A percentile compares a stretch with the other conserved stretches of the same genome.
These are phyloP conservation scores for Boechera divaricarpa DNA, from an alignment of 345 rosid species.

Conservation along the genomic window DNA sequence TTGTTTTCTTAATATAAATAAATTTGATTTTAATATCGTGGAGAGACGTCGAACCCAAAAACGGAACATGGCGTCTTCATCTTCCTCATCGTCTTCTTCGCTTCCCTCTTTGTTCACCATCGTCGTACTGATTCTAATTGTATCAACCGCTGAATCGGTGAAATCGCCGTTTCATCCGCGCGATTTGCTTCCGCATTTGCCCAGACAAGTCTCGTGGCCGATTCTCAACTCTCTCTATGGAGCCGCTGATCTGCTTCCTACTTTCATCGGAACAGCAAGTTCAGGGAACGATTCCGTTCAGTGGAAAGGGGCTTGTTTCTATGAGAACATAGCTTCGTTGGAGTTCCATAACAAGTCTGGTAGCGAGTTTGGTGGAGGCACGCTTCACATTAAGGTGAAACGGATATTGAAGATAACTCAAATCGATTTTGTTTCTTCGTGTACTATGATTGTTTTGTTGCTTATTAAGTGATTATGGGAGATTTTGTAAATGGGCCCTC, in stretches of 20 bases:
- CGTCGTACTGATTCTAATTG: slow-evolving; percentile 23
- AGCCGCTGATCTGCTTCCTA: slow-evolving; percentile 78
- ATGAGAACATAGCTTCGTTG: slow-evolving; percentile 70
- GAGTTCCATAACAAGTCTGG: slow-evolving; percentile 91
- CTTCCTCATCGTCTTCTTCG: slow-evolving; percentile 33
- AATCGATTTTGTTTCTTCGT: not conserved
- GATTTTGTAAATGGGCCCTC: slow-evolving; percentile 19
- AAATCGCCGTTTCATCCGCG: slow-evolving; percentile 66
- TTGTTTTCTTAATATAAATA: not conserved
- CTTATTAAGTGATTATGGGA: not conserved
- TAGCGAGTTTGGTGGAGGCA: slow-evolving; percentile 87
- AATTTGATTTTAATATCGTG: slow-evolving; percentile 8
- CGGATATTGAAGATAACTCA: not conserved
- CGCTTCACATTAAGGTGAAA: slow-evolving; percentile 64
- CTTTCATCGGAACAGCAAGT: slow-evolving; percentile 78
- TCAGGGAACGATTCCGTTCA: slow-evolving; percentile 45
- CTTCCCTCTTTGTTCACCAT: slow-evolving; percentile 30
- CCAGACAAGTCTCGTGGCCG: slow-evolving; percentile 83
- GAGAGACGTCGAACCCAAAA: slow-evolving; percentile 19
- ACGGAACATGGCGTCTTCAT: slow-evolving; percentile 37
- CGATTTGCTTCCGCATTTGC: slow-evolving; percentile 78
- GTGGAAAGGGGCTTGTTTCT: slow-evolving; percentile 99
- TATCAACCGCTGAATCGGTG: slow-evolving; percentile 36
- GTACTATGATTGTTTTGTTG: not conserved
- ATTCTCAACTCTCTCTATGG: slow-evolving; percentile 67